Evolutionary conservation across 495 filamentous ascomycete genomes (phyloP).

Genomic region (Aspergillus wentii): DNA sequence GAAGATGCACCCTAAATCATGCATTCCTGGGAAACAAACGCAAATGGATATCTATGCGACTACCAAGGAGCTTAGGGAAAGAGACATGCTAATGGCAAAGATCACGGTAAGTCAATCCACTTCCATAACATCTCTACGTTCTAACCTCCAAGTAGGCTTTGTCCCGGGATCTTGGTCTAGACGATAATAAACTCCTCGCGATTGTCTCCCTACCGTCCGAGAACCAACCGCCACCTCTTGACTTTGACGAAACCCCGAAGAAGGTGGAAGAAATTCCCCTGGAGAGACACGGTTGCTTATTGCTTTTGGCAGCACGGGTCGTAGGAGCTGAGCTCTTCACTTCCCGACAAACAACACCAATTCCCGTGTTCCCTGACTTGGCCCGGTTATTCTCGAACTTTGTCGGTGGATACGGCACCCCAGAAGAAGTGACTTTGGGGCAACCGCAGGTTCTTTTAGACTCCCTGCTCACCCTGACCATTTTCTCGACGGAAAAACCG

Average conservation of each 20-base stretch:
- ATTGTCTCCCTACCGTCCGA: constrained; percentile 29
- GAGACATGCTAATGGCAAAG: constrained; percentile 71
- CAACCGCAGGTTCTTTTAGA: constrained; percentile 39
- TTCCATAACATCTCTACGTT: background rate
- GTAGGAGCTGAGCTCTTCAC: constrained; percentile 34
- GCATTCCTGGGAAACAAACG: constrained; percentile 45
- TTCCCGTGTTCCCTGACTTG: constrained; percentile 63
- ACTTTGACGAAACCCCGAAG: constrained; percentile 37
- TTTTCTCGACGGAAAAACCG: constrained; percentile 21
- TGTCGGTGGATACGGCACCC: constrained; percentile 42
- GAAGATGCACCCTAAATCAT: constrained; percentile 51
- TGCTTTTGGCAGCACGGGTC: constrained; percentile 51
- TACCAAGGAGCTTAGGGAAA: constrained; percentile 55
- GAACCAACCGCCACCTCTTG: constrained; percentile 33
- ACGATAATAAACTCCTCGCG: constrained; percentile 45
- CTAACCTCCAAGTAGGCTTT: constrained; percentile 53
- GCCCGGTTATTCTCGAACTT: constrained; percentile 54
- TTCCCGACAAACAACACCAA: constrained; percentile 22
- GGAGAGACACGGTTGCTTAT: constrained; percentile 63
- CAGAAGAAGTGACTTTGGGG: constrained; percentile 35
- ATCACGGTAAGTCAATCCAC: constrained; percentile 56
- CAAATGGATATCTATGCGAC: constrained; percentile 56
- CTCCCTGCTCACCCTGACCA: constrained; percentile 32
- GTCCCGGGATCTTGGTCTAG: constrained; percentile 62
- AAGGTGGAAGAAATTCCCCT: constrained; percentile 64